Conservation (phyloP, 208 protist species). For the Kentomonas sorsogonicus region DNA sequence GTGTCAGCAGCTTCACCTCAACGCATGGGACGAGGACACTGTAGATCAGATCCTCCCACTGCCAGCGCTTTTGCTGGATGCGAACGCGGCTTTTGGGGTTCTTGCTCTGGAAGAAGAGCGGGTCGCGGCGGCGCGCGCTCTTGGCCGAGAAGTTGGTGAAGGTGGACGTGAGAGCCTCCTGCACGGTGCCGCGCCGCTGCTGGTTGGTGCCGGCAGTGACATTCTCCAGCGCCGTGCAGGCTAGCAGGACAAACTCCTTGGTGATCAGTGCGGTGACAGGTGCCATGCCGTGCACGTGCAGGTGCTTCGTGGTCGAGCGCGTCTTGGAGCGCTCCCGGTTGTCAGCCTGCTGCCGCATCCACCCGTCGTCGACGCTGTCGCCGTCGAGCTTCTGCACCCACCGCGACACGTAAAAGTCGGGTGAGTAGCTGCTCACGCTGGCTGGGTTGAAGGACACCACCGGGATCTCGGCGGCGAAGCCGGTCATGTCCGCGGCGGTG, state of each 20-base stretch:
- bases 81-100: slow-evolving; percentile 50
- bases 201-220: slow-evolving; percentile 11
- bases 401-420: too few relatives aligned
- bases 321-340: slow-evolving; percentile 60
- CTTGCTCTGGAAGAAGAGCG: slow-evolving; percentile 12
- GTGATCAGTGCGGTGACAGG: slow-evolving; percentile 64
- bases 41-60: slow-evolving; percentile 59
- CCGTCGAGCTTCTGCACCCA: neutral
- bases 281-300: slow-evolving; percentile 55
- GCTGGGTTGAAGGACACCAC: too few relatives aligned
- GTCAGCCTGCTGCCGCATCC: slow-evolving; percentile 51
- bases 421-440: too few relatives aligned
- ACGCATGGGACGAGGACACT: slow-evolving; percentile 56
- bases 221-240: slow-evolving; percentile 11
- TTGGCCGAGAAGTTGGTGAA: slow-evolving; percentile 3
- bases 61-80: slow-evolving; percentile 76
- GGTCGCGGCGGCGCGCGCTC: neutral
- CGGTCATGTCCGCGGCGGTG: too few relatives aligned
- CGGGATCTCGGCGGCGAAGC: too few relatives aligned
- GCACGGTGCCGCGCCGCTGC: slow-evolving; percentile 5
- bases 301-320: slow-evolving; percentile 67
- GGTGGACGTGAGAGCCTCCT: slow-evolving; percentile 8
- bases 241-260: slow-evolving; percentile 28
- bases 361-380: slow-evolving; percentile 12
- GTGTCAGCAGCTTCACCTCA: slow-evolving; percentile 62